Conservation (phyloP, 768 basidiomycete species). For the Botryobasidium botryosum region DNA sequence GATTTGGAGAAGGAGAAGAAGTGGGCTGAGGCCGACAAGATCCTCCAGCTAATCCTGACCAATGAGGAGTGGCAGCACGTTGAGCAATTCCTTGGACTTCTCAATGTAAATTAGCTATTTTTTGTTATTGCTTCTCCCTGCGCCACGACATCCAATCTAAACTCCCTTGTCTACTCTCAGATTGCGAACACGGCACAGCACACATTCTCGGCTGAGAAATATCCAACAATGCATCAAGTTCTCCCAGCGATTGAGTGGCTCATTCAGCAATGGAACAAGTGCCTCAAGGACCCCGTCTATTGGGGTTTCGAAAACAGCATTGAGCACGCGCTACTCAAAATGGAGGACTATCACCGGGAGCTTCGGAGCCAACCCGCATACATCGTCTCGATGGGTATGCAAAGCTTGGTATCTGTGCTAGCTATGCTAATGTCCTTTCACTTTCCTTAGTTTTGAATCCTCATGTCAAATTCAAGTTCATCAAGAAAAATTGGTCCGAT, state of each 20-base stretch:
- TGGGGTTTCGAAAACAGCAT: too few relatives aligned
- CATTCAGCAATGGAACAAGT: too few relatives aligned
- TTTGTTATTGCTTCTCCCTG: neutral
- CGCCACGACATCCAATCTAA: too few relatives aligned
- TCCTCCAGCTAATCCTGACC: neutral
- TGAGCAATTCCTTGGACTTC: neutral
- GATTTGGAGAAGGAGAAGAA: neutral
- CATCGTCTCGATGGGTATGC: too few relatives aligned
- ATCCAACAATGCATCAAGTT: too few relatives aligned
- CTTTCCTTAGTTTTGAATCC: neutral
- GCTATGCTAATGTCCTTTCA: too few relatives aligned
- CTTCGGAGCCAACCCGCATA: too few relatives aligned
- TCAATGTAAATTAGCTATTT: neutral
- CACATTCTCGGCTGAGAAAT: neutral
- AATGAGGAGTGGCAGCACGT: neutral
- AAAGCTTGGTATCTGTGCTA: too few relatives aligned
- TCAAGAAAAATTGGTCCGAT: neutral
- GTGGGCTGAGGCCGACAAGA: neutral
- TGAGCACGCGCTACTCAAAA: too few relatives aligned
- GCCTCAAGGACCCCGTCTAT: too few relatives aligned
- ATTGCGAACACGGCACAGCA: neutral
- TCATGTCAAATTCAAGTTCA: neutral
- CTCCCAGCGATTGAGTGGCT: too few relatives aligned
- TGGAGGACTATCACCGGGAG: too few relatives aligned
- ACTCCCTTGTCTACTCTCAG: neutral